Percentiles rank a stretch among this genome's conserved stretches.
These are phyloP conservation scores for Plasmodium adleri DNA, from an alignment of 169 alveolate species.

Conservation along the genomic window DNA sequence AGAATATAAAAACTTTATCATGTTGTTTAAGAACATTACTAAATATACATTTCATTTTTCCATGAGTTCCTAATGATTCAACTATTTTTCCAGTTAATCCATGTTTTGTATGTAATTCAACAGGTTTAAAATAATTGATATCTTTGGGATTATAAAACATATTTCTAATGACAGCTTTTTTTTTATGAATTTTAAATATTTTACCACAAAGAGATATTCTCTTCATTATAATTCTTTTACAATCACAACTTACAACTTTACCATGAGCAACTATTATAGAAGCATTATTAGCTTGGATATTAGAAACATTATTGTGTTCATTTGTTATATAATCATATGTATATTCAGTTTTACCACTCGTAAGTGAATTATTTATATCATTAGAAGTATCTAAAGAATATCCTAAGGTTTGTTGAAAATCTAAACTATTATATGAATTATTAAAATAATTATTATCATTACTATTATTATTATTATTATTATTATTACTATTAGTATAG, in stretches of 20 bases:
- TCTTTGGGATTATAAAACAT: constrained; percentile 99
- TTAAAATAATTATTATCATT: too few species aligned
- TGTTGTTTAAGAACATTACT: constrained; percentile 95
- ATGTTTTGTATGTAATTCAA: constrained; percentile 96
- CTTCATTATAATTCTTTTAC: constrained; percentile 95
- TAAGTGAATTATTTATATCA: not conserved
- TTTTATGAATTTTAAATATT: constrained; percentile 95
- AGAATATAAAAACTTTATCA: constrained; percentile 95
- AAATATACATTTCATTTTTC: constrained; percentile 98
- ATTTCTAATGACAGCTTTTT: constrained; percentile 96
- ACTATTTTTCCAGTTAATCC: constrained; percentile 98
- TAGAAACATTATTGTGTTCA: not conserved
- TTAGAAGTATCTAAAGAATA: not conserved
- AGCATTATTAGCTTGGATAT: not conserved
- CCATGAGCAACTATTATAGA: constrained; percentile 89
- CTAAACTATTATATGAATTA: not conserved
- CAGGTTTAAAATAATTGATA: constrained; percentile 97
- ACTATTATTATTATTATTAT: not conserved
- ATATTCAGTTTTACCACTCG: not conserved
- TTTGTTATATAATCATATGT: too few species aligned
- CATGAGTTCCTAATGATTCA: constrained; percentile 99
- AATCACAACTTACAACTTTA: constrained; percentile 91
- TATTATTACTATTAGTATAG: not conserved
- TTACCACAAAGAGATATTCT: constrained; percentile 98
- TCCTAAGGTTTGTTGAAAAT: not conserved